Base-by-base conservation (phyloP, 805 yeast species). In the Lachancea quebecensis region DNA sequence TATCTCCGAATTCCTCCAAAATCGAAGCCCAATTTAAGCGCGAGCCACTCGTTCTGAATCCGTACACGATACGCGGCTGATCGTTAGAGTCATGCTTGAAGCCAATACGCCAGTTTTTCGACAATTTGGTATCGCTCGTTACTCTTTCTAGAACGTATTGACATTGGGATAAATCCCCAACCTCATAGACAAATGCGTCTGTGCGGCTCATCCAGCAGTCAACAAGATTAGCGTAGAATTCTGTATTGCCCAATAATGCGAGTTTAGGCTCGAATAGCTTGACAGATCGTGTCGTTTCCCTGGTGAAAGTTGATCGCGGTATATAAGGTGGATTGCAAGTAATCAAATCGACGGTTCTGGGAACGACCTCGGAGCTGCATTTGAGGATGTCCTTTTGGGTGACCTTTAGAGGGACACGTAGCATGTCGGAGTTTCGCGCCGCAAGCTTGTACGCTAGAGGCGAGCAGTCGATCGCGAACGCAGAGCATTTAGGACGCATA, bases 261-360 rank as follows among this genome's bases (percentile, higher is more conserved):
- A 77, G 58, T 21, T 59, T 55, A 0, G 99, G 98, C 64, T 91
- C 99, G 61, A 74, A 82, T 10, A 63, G 34, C 34, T 74, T 66
- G 0, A 91, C 98, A 0, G 95, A 83, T 38, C 56, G 59, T 46
- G 79, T 84, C 0, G 80, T 77, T 2, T 78, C 79, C 33, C 62
- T 58, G 10, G 42, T 44, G 39, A 52, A 56, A 10, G 42, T 39
- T 3, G 41, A 21, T 8, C 38, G 46, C 10, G 73, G 64, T 5
- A 90, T 81, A 58, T 91, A 91, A 0, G 99, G 99, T 0, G 99
- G 99, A 54, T 91, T 91, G n/a, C 95, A 78, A 0, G 82, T 74
- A 0, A 93, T 58, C 2, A 91, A 44, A 47, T 82, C 84, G 14
- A 69, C 58, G 1, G 38, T 37, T 31, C 43, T 36, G 10, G 32